Base-by-base conservation (phyloP, 495 filamentous ascomycete genomes). In the Aspergillus sclerotiicarbonarius region DNA sequence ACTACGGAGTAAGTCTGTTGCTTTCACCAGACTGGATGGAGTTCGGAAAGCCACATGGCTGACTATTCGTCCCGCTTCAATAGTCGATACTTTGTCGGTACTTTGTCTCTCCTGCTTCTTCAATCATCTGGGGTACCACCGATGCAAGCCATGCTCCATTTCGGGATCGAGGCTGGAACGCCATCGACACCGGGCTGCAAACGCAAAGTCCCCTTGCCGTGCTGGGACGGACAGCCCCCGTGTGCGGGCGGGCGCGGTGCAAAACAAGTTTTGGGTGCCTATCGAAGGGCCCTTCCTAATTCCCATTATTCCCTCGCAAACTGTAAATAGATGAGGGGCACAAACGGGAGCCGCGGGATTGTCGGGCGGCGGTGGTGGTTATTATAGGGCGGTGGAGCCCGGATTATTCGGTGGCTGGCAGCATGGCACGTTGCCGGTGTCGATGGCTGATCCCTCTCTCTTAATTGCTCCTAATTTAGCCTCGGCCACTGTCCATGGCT, bases 41-140 rank as follows among this genome's bases (percentile, higher is more conserved):
- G 43, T 52, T 43, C 47, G 54, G 47, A 58, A 63, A 60, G 61
- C 61, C 61, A 63, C 61, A 63, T 63, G 61, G 61, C 54, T 58
- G 54, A 57, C 33, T 45, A 44, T 53, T 53, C 41, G 41, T 53
- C 44, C 53, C 58, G 53, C 39, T 32, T 44, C 41, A 46, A 50
- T 50, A 15, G 47, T 50, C 25, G 25, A 20, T 29, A 47, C 31
- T 25, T 6, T 29, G 13, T 35, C 21, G 41, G 25, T 25, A 32
- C 8, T 50, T 37, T 30, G 41, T 54, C 45, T 47, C 20, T 45
- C 35, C 16, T 39, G 39, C 37, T 0, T 33, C 30, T 3, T 20
- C 29, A 29, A 8, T 20, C 29, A 29, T 48, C 39, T 35, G 45
- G 25, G 25, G 25, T 25, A 25, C 45, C 45, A 29, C 49, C 49